These are phyloP conservation scores for Colletotrichum sp. DNA, from an alignment of 2,329 filamentous ascomycete genomes.

Conservation along the genomic window DNA sequence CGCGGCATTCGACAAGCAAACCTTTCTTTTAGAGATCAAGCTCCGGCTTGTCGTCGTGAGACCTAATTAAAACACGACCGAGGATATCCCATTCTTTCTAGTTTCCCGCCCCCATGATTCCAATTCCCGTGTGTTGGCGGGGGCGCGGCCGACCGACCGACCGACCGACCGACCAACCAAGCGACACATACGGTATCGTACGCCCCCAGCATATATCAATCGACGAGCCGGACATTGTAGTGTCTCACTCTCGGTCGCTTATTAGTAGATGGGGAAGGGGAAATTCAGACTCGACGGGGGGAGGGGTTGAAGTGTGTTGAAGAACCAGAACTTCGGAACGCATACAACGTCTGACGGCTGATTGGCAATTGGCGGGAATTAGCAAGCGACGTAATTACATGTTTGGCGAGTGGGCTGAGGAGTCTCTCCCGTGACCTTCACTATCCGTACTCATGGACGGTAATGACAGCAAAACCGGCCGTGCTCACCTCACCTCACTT, in stretches of 20 bases:
- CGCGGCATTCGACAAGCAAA: background rate
- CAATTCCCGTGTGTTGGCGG: background rate
- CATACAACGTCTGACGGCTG: background rate
- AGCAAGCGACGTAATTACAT: background rate
- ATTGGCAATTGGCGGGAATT: background rate
- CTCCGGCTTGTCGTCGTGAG: background rate
- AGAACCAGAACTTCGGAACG: slow-evolving; percentile 20
- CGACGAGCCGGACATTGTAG: background rate
- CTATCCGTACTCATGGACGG: background rate
- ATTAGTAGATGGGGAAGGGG: background rate
- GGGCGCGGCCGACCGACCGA: background rate
- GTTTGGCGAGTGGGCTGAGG: background rate
- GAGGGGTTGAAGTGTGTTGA: background rate
- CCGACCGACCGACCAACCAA: background rate
- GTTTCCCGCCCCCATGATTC: background rate
- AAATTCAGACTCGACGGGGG: background rate
- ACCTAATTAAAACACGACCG: background rate
- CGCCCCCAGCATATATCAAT: background rate
- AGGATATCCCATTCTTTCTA: background rate
- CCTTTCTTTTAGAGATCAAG: background rate
- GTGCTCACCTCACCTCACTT: background rate
- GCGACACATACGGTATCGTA: background rate
- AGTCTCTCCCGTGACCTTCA: background rate
- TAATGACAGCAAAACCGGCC: background rate
- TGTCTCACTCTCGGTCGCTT: background rate